Evolutionary conservation across 2,329 filamentous ascomycete genomes (phyloP).

Genomic region (Exophiala sideris): DNA sequence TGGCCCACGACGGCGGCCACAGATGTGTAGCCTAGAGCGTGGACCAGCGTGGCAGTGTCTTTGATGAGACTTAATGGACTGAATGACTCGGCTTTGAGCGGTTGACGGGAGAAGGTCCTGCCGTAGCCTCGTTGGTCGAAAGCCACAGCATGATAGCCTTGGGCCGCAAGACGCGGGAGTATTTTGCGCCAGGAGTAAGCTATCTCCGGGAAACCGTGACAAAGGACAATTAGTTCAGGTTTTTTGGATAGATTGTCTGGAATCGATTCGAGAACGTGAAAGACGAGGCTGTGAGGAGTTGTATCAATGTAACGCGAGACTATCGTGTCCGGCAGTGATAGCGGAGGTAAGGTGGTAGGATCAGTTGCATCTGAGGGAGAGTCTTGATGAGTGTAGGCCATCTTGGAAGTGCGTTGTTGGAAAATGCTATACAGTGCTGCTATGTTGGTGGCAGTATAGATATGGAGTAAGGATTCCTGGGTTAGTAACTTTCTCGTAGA

Average conservation of each 20-base stretch:
- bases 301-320: slow-evolving; percentile 57
- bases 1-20: slow-evolving; percentile 63
- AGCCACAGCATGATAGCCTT: slow-evolving; percentile 64
- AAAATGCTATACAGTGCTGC: background rate
- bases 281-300: slow-evolving; percentile 54
- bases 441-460: background rate
- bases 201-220: slow-evolving; percentile 61
- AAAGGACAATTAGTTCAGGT: slow-evolving; percentile 25
- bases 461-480: background rate
- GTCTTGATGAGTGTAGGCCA: slow-evolving; percentile 25
- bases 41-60: slow-evolving; percentile 60
- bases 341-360: slow-evolving; percentile 37
- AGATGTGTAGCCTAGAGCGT: slow-evolving; percentile 57
- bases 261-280: slow-evolving; percentile 45
- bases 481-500: no score
- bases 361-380: slow-evolving; percentile 16
- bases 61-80: slow-evolving; percentile 57
- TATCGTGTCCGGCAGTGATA: slow-evolving; percentile 56
- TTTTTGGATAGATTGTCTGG: slow-evolving; percentile 14
- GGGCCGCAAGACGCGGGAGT: slow-evolving; percentile 55
- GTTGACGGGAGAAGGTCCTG: slow-evolving; percentile 56
- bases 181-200: slow-evolving; percentile 68
- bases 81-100: slow-evolving; percentile 40
- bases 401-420: background rate
- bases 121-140: slow-evolving; percentile 68